Base-by-base conservation (phyloP, 108 stramenopile species). In the Parmales sp. region DNA sequence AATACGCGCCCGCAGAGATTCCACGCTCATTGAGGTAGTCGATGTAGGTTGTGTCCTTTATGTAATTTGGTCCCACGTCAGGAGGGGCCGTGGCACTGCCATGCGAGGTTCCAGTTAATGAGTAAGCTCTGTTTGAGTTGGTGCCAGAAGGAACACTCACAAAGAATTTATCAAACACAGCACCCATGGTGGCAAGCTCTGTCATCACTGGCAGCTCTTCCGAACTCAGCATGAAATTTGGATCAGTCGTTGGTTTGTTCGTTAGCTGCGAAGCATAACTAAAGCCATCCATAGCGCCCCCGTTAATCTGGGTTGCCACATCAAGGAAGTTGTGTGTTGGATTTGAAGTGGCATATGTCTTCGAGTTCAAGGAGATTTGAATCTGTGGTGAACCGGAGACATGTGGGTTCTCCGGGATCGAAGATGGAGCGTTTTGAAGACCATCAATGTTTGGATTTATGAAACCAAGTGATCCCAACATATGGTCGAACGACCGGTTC, bases 81-180 rank as follows among this genome's bases (percentile, higher is more conserved):
- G n/a, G n/a, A n/a, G n/a, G n/a, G 72, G 66, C 67, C 16, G 72
- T 72, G 4, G 6, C 31, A 37, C 65, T 66, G 49, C 64, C 72
- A 34, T 66, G 4, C 19, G 51, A 29, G 37, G 72, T 63, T 25
- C 43, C 72, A 19, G 26, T 5, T 19, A 38, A 16, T 20, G 72
- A 19, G 39, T 44, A 72, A n/a, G 36, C 18, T 16, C 64, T 65
- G 48, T 72, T 72, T 13, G 67, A 50, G 39, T 25, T 22, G 50
- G 64, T 72, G 23, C 66, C n/a, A 28, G 26, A 19, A 9, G 72
- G 72, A 26, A 72, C 43, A 28, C 50, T 31, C n/a, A 41, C 28
- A 51, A 31, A 72, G 41, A 38, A 66, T 2, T 34, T 7, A 45
- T 72, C 65, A 46, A 72, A 67, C 38, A 72, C 44, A 11, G 26